Evolutionary conservation across 202 grass and related monocot species (phyloP).

Genomic region (Schoenoplectus tabernaemontani): DNA sequence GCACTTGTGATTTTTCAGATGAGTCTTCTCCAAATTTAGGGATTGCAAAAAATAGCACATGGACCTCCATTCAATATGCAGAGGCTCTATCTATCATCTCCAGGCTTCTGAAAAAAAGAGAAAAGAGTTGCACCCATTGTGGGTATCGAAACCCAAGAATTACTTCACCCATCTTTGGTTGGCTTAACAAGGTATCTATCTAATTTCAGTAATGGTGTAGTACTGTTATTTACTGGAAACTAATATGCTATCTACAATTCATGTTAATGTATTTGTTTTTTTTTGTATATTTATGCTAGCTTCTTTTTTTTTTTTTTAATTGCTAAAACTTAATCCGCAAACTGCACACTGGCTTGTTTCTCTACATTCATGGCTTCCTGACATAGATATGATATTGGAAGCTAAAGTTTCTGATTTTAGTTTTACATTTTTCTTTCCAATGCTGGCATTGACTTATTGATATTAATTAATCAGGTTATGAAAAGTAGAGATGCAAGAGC

Average conservation of each 20-base stretch:
- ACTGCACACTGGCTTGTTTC: background rate
- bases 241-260: background rate
- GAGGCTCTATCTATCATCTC: constrained; percentile 50
- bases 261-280: background rate
- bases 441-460: background rate
- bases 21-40: constrained; percentile 24
- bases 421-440: constrained; percentile 17
- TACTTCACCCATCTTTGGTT: constrained; percentile 62
- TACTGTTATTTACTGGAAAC: background rate
- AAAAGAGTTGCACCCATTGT: constrained; percentile 57
- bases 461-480: constrained; percentile 40
- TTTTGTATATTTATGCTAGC: background rate
- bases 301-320: background rate
- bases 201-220: background rate
- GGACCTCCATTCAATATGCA: constrained; percentile 69
- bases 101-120: constrained; percentile 44
- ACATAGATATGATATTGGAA: background rate
- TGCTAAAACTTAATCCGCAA: background rate
- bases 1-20: constrained; percentile 9
- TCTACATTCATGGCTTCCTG: background rate
- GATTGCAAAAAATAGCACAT: constrained; percentile 24
- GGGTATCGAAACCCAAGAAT: constrained; percentile 47
- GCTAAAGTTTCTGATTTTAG: background rate
- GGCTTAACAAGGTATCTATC: constrained; percentile 65
- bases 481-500: constrained; percentile 36